Conservation (phyloP, 352 stramenopile genomes). For the Phytophthora palmivora region DNA sequence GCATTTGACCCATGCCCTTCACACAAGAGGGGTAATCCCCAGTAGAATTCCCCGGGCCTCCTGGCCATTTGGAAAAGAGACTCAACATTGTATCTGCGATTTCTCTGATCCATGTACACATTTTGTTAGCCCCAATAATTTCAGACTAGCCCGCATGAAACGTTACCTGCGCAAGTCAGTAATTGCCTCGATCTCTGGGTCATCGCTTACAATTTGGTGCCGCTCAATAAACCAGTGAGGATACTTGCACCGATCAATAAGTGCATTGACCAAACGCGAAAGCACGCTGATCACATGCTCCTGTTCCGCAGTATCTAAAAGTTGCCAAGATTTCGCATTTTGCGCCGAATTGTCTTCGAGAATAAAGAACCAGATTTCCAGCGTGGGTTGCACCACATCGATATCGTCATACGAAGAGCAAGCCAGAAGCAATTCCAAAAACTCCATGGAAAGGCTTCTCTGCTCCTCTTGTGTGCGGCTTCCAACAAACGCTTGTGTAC, state of each 20-base stretch:
- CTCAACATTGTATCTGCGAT: conserved; percentile 84
- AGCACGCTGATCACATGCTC: conserved; percentile 56
- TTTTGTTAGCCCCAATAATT: conserved; percentile 7
- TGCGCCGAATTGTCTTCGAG: conserved; percentile 62
- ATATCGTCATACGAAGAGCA: conserved; percentile 67
- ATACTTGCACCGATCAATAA: conserved; percentile 76
- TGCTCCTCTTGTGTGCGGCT: conserved; percentile 5
- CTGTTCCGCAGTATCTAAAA: conserved; percentile 42
- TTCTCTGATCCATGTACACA: conserved; percentile 49
- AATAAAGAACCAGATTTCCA: conserved; percentile 92
- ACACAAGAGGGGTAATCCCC: conserved; percentile 65
- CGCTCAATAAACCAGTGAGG: conserved; percentile 63
- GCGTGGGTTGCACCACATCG: conserved; percentile 68
- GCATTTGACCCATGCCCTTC: conserved; percentile 59
- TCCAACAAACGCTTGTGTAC: neutral
- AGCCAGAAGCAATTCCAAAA: conserved; percentile 69
- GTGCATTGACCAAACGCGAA: conserved; percentile 65
- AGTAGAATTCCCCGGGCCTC: conserved; percentile 32
- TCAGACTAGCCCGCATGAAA: neutral
- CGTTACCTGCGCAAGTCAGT: conserved; percentile 58
- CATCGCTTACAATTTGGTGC: conserved; percentile 60
- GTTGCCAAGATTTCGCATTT: conserved; percentile 48
- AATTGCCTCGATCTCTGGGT: conserved; percentile 67
- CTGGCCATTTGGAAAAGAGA: conserved; percentile 86
- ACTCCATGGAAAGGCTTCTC: conserved; percentile 32